Base-by-base conservation (phyloP, 1,284 basidiomycete genomes). In the Kwoniella shivajii region DNA sequence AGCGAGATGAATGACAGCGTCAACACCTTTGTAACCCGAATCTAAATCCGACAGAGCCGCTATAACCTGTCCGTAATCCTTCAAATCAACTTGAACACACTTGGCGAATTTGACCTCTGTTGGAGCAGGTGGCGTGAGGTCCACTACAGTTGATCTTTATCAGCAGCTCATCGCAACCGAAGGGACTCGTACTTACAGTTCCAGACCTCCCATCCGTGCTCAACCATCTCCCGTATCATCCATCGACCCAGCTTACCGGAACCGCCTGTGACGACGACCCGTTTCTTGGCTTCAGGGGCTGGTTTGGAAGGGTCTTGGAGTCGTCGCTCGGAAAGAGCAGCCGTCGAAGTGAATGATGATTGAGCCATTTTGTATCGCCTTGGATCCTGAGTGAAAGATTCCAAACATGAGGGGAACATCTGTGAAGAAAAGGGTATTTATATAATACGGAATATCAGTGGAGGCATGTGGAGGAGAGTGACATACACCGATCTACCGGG, bases 1-100 rank as follows among this genome's bases (percentile, higher is more conserved):
- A 9, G 74, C 77, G 2, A 78, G 60, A 44, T 78, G 77, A 24
- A 77, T 74, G 9, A 78, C 70, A 0, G 77, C 75, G 50, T 77
- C 70, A 4, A 78, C 62, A 1, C 74, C 72, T 20, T 63, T 64
- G 58, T 75, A 77, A 0, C 71, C 71, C 64, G 75, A 73, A 51
- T 79, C 78, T 14, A 71, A 57, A 36, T 71, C 70, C 9, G 54
- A 51, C 13, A 73, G 51, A 7, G 47, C 47, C 3, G 59, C 66
- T 18, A 77, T 59, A 9, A 77, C 75, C 43, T 72, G 66, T 6
- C 75, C 75, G 64, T 76, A 76, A 37, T 76, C 67, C 16, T 64
- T 72, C 16, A 77, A 60, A 37, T 77, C 74, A 31, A 67, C 62
- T 6, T 70, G 65, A 26, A 75, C 63, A 41, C 65, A 70, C 14